Evolutionary conservation across 768 basidiomycete species (phyloP).

Genomic region (Lactifluus hygrophoroides): DNA sequence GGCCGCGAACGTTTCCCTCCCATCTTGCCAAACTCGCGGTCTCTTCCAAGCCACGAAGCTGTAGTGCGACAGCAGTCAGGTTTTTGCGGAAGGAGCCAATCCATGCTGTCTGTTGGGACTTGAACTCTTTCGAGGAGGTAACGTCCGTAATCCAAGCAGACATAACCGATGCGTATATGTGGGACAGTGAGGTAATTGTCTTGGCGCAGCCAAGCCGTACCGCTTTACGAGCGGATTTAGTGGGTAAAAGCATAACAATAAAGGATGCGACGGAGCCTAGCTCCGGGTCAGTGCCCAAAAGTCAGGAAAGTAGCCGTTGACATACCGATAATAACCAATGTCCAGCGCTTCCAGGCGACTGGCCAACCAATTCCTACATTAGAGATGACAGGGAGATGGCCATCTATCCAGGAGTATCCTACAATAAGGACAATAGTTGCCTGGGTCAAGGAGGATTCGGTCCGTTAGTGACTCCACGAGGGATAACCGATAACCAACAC

Average conservation of each 20-base stretch:
- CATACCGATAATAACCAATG: conserved; percentile 43
- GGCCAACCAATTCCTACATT: conserved; percentile 46
- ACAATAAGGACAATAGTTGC: conserved; percentile 38
- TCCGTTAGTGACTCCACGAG: background rate
- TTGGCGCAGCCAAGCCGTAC: conserved; percentile 38
- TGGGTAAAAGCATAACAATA: conserved; percentile 46
- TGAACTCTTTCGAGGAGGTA: conserved; percentile 13
- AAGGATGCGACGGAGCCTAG: conserved; percentile 41
- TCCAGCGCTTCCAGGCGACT: conserved; percentile 44
- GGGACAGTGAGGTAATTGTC: conserved; percentile 33
- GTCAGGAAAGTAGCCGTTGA: background rate
- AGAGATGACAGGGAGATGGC: conserved; percentile 35
- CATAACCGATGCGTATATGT: conserved; percentile 36
- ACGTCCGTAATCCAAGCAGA: conserved; percentile 33
- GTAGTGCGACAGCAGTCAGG: conserved; percentile 27
- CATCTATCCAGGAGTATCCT: conserved; percentile 53
- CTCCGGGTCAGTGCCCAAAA: conserved; percentile 7
- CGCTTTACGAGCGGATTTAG: conserved; percentile 40
- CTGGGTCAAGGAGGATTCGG: conserved; percentile 21
- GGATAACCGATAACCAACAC: conserved; percentile 17
- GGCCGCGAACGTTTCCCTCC: conserved; percentile 44
- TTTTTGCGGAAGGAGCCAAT: conserved; percentile 24
- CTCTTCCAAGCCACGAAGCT: conserved; percentile 29
- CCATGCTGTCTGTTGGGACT: conserved; percentile 21
- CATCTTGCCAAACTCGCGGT: conserved; percentile 34